Conservation (phyloP, 2,329 filamentous ascomycete genomes). For the Ophiostoma himal-ulmi region DNA sequence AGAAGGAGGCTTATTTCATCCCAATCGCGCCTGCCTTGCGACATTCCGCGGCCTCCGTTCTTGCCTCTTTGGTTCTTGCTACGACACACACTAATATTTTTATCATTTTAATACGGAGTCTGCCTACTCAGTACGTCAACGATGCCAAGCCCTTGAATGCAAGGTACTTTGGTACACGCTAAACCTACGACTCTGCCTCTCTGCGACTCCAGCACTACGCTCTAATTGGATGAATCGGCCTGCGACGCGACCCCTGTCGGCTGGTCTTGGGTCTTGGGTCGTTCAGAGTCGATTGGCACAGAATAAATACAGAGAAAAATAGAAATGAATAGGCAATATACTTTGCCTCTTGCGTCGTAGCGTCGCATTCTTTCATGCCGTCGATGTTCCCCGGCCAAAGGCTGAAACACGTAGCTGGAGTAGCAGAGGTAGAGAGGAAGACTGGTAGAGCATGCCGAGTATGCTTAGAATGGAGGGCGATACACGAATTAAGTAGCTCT, state of each 20-base stretch:
- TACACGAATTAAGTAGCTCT: no score
- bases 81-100: neutral
- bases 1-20: conserved; percentile 5
- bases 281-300: neutral
- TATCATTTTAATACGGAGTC: neutral
- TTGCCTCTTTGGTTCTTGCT: neutral
- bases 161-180: neutral
- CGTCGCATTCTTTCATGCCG: neutral
- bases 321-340: neutral
- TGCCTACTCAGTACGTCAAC: conserved; percentile 1
- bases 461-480: no score
- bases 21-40: conserved; percentile 7
- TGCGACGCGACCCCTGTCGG: neutral
- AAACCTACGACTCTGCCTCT: neutral
- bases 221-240: conserved; percentile 3
- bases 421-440: neutral
- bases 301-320: neutral
- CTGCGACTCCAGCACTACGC: neutral
- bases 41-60: conserved; percentile 11
- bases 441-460: no score
- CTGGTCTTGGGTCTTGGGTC: neutral
- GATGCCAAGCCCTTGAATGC: neutral
- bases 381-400: neutral
- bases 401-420: neutral
- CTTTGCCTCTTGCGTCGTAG: neutral